A percentile compares a stretch with the other conserved stretches of the same genome.
Conservation (phyloP, 768 basidiomycete species). For the Gloeopeniophorella convolvens region DNA sequence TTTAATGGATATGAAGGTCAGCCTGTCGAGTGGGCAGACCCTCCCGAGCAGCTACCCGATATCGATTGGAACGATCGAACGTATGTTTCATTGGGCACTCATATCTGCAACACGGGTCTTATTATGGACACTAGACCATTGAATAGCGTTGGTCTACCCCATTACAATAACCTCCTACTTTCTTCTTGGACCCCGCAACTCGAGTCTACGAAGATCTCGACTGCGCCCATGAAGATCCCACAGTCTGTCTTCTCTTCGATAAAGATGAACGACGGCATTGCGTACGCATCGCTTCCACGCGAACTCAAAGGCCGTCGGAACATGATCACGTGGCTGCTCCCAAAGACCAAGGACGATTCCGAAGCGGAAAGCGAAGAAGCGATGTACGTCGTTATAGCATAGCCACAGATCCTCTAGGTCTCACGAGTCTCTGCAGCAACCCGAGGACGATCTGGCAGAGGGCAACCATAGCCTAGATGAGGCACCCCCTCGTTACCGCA, state of each 20-base stretch:
- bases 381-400: constrained; percentile 35
- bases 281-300: constrained; percentile 83
- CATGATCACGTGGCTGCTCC: constrained; percentile 50
- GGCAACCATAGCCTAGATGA: constrained; percentile 48
- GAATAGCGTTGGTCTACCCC: constrained; percentile 83
- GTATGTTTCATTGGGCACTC: constrained; percentile 36
- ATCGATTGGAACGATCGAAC: constrained; percentile 81
- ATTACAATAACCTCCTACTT: constrained; percentile 67
- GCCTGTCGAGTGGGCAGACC: constrained; percentile 79
- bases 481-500: constrained; percentile 77
- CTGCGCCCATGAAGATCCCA: constrained; percentile 74
- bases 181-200: constrained; percentile 59
- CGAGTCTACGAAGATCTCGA: constrained; percentile 44
- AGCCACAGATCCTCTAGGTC: neutral
- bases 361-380: constrained; percentile 64
- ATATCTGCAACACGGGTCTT: neutral
- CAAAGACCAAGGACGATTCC: constrained; percentile 64
- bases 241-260: constrained; percentile 68
- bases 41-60: constrained; percentile 56
- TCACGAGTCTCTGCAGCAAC: constrained; percentile 27
- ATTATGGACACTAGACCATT: constrained; percentile 55
- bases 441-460: constrained; percentile 46
- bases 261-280: constrained; percentile 83
- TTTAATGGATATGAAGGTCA: constrained; percentile 90
- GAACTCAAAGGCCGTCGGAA: constrained; percentile 83